Evolutionary conservation across 345 rosid species (phyloP).

Genomic region (Fremontodendron californicum): DNA sequence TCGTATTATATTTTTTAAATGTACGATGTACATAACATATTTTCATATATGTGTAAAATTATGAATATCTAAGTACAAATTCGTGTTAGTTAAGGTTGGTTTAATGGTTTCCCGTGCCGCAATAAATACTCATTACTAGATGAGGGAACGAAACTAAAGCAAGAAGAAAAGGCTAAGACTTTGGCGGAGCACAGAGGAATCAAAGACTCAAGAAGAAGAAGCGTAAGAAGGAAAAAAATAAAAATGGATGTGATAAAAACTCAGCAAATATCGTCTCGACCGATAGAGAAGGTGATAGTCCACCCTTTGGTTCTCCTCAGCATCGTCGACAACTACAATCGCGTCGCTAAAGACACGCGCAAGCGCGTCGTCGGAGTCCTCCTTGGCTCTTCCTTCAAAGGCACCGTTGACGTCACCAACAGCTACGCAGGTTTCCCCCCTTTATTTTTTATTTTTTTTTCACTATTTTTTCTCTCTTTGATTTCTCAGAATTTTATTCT

Average conservation of each 20-base stretch:
- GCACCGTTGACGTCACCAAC: constrained; percentile 84
- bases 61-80: no score
- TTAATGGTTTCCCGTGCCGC: no score
- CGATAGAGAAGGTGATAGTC: constrained; percentile 89
- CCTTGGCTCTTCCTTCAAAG: constrained; percentile 73
- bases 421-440: constrained; percentile 82
- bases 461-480: neutral
- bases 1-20: no score
- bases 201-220: neutral
- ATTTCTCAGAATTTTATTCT: neutral
- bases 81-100: no score
- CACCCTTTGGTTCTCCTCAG: constrained; percentile 95
- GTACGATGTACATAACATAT: no score
- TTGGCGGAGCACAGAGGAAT: constrained; percentile 6
- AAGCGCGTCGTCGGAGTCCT: constrained; percentile 86
- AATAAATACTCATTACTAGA: no score
- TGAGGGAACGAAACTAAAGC: no score
- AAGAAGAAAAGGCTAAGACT: neutral
- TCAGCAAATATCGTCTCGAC: constrained; percentile 69
- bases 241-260: constrained; percentile 89
- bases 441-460: neutral
- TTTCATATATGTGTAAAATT: no score
- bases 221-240: no score
- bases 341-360: constrained; percentile 90
- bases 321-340: constrained; percentile 91